Evolutionary conservation across 2,329 filamentous ascomycete genomes (phyloP).

Genomic region (Paecilomyces dactylethromorphus): DNA sequence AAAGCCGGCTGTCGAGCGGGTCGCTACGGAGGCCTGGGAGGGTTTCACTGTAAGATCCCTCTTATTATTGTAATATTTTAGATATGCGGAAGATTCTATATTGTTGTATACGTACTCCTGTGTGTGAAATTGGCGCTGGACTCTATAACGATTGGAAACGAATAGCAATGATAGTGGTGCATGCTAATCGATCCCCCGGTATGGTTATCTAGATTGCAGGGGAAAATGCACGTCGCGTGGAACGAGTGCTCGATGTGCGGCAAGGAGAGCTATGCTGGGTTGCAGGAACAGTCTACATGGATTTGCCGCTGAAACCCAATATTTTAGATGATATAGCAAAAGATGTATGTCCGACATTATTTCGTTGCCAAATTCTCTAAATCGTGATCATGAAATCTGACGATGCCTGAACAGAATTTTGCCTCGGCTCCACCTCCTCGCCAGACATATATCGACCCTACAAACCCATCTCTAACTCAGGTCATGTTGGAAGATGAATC

Average conservation of each 20-base stretch:
- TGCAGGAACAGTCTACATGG: conserved; percentile 90
- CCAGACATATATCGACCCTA: conserved; percentile 64
- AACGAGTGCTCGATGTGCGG: conserved; percentile 87
- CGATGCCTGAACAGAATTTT: conserved; percentile 59
- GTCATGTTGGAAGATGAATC: conserved; percentile 95
- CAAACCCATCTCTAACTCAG: conserved; percentile 43
- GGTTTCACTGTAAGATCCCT: conserved; percentile 52
- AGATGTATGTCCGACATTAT: conserved; percentile 54
- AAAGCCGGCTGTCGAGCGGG: conserved; percentile 71
- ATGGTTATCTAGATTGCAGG: conserved; percentile 54
- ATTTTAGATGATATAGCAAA: conserved; percentile 92
- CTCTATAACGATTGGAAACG: neutral
- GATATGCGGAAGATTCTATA: neutral
- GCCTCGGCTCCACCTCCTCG: conserved; percentile 73
- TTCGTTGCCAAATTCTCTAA: neutral
- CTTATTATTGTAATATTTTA: neutral
- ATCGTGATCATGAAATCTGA: neutral
- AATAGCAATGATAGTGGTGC: neutral
- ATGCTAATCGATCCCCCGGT: neutral
- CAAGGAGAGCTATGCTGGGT: conserved; percentile 97
- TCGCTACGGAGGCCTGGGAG: conserved; percentile 70
- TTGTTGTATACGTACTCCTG: neutral
- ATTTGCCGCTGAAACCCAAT: conserved; percentile 92
- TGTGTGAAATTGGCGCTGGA: neutral
- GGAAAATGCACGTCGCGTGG: conserved; percentile 67